Percentiles rank a stretch among this genome's conserved stretches.
phyloP scores from a whole-genome alignment of 2,329 filamentous ascomycete genomes.

The Botrytis aclada region DNA sequence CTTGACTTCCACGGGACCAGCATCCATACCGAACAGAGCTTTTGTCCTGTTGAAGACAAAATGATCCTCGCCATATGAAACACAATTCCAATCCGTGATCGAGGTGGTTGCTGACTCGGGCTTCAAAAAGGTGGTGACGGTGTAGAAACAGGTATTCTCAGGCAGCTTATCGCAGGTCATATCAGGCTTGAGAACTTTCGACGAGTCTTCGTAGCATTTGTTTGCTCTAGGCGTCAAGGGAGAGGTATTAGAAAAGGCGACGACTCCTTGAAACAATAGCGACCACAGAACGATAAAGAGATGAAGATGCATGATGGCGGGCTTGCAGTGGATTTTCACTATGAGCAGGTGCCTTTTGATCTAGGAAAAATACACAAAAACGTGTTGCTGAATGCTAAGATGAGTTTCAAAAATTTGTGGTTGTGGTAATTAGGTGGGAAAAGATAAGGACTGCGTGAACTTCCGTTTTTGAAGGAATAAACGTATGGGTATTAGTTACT shows the following conservation, averaged over 20 bases:
- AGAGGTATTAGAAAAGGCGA: background rate
- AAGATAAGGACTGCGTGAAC: background rate
- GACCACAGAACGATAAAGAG: background rate
- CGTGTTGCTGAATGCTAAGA: no score
- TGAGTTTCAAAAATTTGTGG: background rate
- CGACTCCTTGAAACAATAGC: background rate
- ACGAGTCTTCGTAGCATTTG: background rate
- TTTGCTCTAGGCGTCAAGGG: background rate
- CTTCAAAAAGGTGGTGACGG: background rate
- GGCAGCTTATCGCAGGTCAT: background rate
- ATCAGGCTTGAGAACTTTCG: background rate
- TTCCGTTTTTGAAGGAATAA: background rate
- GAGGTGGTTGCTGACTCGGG: slow-evolving; percentile 1
- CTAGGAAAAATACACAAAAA: background rate
- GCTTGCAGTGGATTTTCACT: background rate
- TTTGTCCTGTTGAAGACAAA: background rate
- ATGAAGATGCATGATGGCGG: background rate
- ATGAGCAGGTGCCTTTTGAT: background rate
- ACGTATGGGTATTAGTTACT: background rate
- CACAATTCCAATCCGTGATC: background rate
- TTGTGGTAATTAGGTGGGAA: background rate
- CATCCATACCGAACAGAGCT: background rate
- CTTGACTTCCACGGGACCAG: background rate
- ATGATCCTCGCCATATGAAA: background rate
- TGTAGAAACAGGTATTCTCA: background rate